Conservation (phyloP, 768 basidiomycete species). For the Phylloporus rhodoxanthus region DNA sequence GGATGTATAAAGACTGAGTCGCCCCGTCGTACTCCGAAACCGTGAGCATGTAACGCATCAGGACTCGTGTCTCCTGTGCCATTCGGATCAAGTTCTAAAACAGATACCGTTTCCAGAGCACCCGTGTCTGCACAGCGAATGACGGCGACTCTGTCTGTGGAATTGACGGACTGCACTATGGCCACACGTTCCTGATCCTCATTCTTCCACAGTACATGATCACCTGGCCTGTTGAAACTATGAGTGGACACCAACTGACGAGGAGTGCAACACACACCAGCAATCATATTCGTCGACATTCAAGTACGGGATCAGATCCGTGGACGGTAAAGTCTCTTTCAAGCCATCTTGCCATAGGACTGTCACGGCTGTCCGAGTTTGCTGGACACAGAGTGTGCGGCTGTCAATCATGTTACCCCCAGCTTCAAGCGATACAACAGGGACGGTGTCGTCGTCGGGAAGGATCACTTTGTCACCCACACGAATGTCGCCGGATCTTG, state of each 20-base stretch:
- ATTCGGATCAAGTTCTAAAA: slow-evolving; percentile 86
- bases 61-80: slow-evolving; percentile 53
- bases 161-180: slow-evolving; percentile 75
- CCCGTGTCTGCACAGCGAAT: slow-evolving; percentile 54
- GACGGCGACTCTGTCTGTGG: slow-evolving; percentile 61
- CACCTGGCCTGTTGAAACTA: slow-evolving; percentile 66
- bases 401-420: slow-evolving; percentile 46
- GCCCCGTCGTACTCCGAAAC: slow-evolving; percentile 75
- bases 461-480: slow-evolving; percentile 69
- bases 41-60: slow-evolving; percentile 43
- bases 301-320: slow-evolving; percentile 70
- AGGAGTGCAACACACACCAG: slow-evolving; percentile 47
- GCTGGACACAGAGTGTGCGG: slow-evolving; percentile 55
- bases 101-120: slow-evolving; percentile 60
- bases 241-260: slow-evolving; percentile 2
- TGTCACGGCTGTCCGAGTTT: slow-evolving; percentile 62
- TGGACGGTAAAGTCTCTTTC: slow-evolving; percentile 53
- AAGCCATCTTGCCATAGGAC: slow-evolving; percentile 88
- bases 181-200: slow-evolving; percentile 64
- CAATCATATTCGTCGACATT: slow-evolving; percentile 91
- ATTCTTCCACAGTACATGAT: slow-evolving; percentile 78
- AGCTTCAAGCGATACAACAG: slow-evolving; percentile 56
- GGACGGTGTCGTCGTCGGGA: slow-evolving; percentile 43
- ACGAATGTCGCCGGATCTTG: slow-evolving; percentile 59
- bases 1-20: slow-evolving; percentile 81